phyloP scores from a whole-genome alignment of 108 stramenopile genomes.

The Pseudonitzschia delicatissima region DNA sequence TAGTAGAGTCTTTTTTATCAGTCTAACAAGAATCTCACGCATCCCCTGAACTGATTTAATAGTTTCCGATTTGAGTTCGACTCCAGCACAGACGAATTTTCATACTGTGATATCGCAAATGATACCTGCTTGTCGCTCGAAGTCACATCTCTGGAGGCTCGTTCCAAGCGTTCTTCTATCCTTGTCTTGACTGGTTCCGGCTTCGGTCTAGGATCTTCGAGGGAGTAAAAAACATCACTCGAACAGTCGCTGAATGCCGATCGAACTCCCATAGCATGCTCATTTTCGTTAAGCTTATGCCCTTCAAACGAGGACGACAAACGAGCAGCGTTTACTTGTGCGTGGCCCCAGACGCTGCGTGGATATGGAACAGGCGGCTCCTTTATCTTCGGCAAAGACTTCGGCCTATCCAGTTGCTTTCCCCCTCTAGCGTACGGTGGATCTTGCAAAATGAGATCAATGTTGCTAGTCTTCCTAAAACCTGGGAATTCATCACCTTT shows the following conservation, averaged over 20 bases:
- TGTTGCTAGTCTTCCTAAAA: not conserved
- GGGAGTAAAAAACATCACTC: constrained; percentile 4
- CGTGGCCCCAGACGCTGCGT: constrained; percentile 2
- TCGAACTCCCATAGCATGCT: too few relatives aligned
- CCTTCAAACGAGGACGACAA: not conserved
- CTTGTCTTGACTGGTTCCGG: constrained; percentile 8
- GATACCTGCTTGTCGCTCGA: not conserved
- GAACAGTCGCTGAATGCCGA: constrained; percentile 4
- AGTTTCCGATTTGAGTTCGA: constrained; percentile 1
- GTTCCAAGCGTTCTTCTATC: constrained; percentile 36
- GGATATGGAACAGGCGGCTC: not conserved
- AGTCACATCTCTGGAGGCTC: not conserved
- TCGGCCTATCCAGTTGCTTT: not conserved
- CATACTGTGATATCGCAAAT: not conserved
- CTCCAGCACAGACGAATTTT: constrained; percentile 5
- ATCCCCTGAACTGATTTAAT: constrained; percentile 3
- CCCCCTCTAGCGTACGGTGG: not conserved
- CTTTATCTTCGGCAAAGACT: not conserved
- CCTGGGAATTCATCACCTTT: not conserved
- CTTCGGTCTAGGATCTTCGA: not conserved
- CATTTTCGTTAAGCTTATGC: not conserved
- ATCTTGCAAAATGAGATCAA: constrained; percentile 6
- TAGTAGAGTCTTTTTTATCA: not conserved
- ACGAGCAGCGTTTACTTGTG: not conserved
- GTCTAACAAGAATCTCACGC: constrained; percentile 1